Percentiles rank a stretch among this genome's conserved stretches.
phyloP scores from a whole-genome alignment of 306 rosid species.

The Begonia fuchsioides region DNA sequence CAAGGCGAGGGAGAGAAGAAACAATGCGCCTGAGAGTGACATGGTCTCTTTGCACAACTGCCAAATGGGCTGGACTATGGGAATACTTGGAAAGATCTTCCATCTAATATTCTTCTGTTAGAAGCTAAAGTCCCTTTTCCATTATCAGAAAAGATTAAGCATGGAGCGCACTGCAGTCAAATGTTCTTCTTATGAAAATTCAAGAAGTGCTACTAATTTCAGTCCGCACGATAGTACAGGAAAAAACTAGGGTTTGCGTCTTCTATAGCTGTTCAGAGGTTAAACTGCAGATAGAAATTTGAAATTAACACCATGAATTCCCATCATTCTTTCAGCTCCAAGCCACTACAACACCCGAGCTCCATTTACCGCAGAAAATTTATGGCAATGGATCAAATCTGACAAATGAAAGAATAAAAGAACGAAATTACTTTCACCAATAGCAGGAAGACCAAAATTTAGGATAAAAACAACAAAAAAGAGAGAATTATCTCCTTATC shows the following conservation, averaged over 20 bases:
- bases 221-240: constrained; percentile 1
- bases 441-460: constrained; percentile 2
- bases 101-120: constrained; percentile 28
- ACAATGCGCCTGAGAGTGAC: constrained; percentile 49
- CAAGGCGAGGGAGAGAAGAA: constrained; percentile 48
- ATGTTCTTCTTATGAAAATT: not conserved
- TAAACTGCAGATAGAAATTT: constrained; percentile 6
- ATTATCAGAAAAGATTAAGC: constrained; percentile 8
- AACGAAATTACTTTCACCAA: constrained; percentile 13
- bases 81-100: constrained; percentile 63
- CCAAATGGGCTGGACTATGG: constrained; percentile 88
- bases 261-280: constrained; percentile 11
- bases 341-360: constrained; percentile 11
- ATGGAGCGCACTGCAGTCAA: no score
- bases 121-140: constrained; percentile 26
- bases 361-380: constrained; percentile 13
- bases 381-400: constrained; percentile 35
- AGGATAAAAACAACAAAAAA: not conserved
- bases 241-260: constrained; percentile 12
- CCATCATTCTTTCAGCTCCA: constrained; percentile 8
- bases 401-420: constrained; percentile 12
- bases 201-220: constrained; percentile 11
- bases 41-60: constrained; percentile 66
- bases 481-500: not conserved
- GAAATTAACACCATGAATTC: constrained; percentile 4